Base-by-base conservation (phyloP, 805 yeast species). In the Yarrowia divulgata region DNA sequence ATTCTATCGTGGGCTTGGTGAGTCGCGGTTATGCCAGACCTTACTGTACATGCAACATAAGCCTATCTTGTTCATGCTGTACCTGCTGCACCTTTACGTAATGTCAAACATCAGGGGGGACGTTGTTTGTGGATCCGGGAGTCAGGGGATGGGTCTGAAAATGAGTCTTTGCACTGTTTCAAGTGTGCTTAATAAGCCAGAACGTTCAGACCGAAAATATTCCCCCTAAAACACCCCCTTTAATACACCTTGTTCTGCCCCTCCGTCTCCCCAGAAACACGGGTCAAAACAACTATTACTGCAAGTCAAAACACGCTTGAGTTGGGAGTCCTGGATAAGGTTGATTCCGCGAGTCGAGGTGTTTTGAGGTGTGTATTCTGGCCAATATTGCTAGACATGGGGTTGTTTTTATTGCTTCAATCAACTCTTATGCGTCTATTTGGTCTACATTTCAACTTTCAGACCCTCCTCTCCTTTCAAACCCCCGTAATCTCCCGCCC, bases 261-360 rank as follows among this genome's bases (percentile, higher is more conserved):
- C 3, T 2, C 32, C 14, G 2, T 12, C n/a, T n/a, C 29, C 29
- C 29, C 29, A 12, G 18, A 35, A 18, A 35, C 42, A 35, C 32
- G 16, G 14, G 58, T 52, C 43, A 52, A 52, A 52, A 35, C 54
- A 29, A 23, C 29, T 23, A 23, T 23, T 23, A 23, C 29, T 10
- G n/a, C n/a, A 19, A 52, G 42, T 9, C 58, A 35, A 52, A 52
- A 52, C 58, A 52, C 43, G 58, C 43, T 52, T 35, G 58, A 52
- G 58, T 52, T 52, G 58, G 58, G 58, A 52, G 43, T 1, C 14
- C 4, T 12, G 54, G 52, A 50, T 50, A 50, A 16, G 35, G 42
- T 52, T 52, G 58, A 7, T 8, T n/a, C 4, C 29, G n/a, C n/a
- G 29, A 23, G 29, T 23, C 29, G 29, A 23, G 29, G 29, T 23